Evolutionary conservation across 2,329 filamentous ascomycete species (phyloP), one percentile per base, ranked within the genome.

Genomic region (Lecanoromycetidae sp.): DNA sequence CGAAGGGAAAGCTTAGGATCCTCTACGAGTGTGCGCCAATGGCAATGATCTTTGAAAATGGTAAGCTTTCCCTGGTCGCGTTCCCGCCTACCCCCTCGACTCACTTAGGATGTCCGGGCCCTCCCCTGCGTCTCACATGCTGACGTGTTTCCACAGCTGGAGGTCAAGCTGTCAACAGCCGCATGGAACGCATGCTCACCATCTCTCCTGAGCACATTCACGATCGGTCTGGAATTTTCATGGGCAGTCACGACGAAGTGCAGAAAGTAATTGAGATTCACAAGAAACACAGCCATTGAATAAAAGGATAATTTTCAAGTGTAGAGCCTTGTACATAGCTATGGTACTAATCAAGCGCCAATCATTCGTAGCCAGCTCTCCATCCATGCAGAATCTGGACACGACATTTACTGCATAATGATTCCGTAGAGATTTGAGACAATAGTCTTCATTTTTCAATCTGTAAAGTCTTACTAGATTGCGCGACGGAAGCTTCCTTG

Each of bases 31-130:
- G 91, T 63, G 91, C 91, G 12, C 91, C 91, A 32, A 98, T 98
- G 91, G 91, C 91, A 20, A 84, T 96, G 82, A 78, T 98, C 5
- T 96, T 98, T 66, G 91, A 98, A 70, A 95, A 98, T 68, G 91
- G 85, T 90, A 66, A 69, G 81, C 17, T 9, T 46, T 47, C 32
- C 23, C n/a, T 3, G 22, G 10, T 17, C 26, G 12, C 25, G 39
- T 15, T n/a, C 29, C 23, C 41, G 22, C 35, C 17, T 41, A n/a
- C n/a, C n/a, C n/a, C 15, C 3, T 30, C 26, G n/a, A 12, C 10
- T 20, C 4, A 8, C 15, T 6, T 17, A 19, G 12, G 9, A 13
- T 29, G 26, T 12, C 15, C 22, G 13, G 10, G 13, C 9, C 5
- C 22, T 6, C 15, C 4, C 30, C 10, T 33, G 12, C 12, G 7